Evolutionary conservation across 192 early-diverging fungal genomes (phyloP).

Genomic region (Podila horticola): DNA sequence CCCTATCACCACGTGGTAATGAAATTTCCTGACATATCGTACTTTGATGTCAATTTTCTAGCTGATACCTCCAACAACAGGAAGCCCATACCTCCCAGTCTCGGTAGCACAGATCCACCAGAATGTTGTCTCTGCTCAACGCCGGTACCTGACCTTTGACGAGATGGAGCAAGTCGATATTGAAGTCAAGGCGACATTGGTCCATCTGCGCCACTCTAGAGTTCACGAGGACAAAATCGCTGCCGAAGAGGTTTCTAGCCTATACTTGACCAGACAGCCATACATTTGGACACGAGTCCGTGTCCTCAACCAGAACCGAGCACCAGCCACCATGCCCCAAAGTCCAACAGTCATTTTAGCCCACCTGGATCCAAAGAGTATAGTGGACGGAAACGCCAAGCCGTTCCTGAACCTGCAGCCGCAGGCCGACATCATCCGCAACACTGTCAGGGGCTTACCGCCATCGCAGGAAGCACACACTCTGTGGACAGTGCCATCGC

Average conservation of each 20-base stretch:
- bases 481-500: background rate
- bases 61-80: conserved; percentile 17
- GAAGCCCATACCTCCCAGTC: conserved; percentile 17
- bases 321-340: background rate
- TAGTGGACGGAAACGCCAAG: background rate
- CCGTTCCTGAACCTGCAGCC: conserved; percentile 6
- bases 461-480: background rate
- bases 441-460: conserved; percentile 5
- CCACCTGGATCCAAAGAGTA: background rate
- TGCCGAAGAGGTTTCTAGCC: conserved; percentile 15
- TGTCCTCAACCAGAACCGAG: background rate
- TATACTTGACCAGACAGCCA: conserved; percentile 18
- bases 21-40: background rate
- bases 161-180: conserved; percentile 27
- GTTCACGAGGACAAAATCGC: conserved; percentile 7
- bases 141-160: conserved; percentile 15
- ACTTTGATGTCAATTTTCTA: background rate
- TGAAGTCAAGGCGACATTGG: conserved; percentile 14
- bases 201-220: conserved; percentile 3
- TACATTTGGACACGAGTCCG: conserved; percentile 46
- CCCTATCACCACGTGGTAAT: background rate
- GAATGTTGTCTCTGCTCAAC: conserved; percentile 3
- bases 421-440: conserved; percentile 30
- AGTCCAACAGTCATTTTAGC: conserved; percentile 25
- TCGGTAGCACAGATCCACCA: conserved; percentile 22